Evolutionary conservation across 1,284 basidiomycete genomes (phyloP), one percentile per base, ranked within the genome.

Genomic region (Bjerkandera adusta): DNA sequence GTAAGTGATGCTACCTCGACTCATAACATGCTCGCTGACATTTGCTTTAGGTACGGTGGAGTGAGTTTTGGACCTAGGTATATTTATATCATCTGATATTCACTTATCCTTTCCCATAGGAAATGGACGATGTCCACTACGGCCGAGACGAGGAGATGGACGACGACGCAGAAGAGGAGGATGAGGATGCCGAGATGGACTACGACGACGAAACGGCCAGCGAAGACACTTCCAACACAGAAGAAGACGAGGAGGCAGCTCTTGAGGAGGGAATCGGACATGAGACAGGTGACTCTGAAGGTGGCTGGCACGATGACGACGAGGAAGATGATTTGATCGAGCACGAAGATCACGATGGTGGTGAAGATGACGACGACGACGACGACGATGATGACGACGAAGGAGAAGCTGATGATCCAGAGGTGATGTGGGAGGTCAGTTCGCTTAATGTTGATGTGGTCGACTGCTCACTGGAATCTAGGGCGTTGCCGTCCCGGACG

Each of bases 161-260:
- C 44, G 89, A 88, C 26, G 87, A 85, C 47, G 87, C 83, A 30
- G 89, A 84, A 11, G 86, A 85, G 20, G 85, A 83, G 7, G 87
- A 85, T 13, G 88, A 86, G 45, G 89, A 92, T 48, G 86, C 89
- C 22, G 91, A 93, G 47, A 92, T 93, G 78, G 90, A 92, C 36
- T 90, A 84, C 50, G 89, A 77, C 6, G 87, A 91, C 36, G 85
- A 87, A 50, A 87, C 85, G 1, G 85, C 83, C 18, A 89, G 86
- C 48, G 89, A 89, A 50, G 83, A 85, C 47, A 88, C 86, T 5
- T 87, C 86, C 2, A 69, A 79, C 54, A 76, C 81, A 6, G 85
- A 85, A 36, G 85, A 85, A 30, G 74, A 71, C 21, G 85, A 84
- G 30, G 85, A 83, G 13, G 81, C 82, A 10, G 81, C 73, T 8